Evolutionary conservation across 768 basidiomycete species (phyloP).

Genomic region (Leucosporidium yakuticum): DNA sequence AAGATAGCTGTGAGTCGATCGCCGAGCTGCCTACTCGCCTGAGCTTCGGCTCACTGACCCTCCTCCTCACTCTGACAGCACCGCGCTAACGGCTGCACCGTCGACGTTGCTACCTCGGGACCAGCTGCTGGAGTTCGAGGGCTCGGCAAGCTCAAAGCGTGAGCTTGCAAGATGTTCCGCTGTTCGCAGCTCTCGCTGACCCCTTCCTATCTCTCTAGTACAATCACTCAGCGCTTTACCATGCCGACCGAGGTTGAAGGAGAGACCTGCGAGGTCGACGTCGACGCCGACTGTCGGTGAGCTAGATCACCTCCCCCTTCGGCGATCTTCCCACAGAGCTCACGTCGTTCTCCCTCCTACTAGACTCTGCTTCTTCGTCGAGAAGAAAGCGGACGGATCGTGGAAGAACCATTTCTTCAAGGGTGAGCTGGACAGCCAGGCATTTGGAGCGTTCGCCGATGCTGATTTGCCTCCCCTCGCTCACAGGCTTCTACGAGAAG

Average conservation of each 20-base stretch:
- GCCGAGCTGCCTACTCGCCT: not conserved
- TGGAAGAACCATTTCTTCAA: conserved; percentile 40
- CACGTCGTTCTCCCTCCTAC: not conserved
- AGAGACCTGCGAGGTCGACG: conserved; percentile 37
- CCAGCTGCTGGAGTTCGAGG: conserved; percentile 28
- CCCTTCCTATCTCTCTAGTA: conserved; percentile 11
- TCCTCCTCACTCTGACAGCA: conserved; percentile 6
- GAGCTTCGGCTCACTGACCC: not conserved
- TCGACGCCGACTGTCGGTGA: conserved; percentile 32
- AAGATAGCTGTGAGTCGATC: conserved; percentile 18
- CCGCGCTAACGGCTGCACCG: conserved; percentile 37
- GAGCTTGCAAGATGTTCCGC: too few relatives aligned
- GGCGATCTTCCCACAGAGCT: too few relatives aligned
- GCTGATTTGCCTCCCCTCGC: too few relatives aligned
- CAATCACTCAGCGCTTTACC: conserved; percentile 40
- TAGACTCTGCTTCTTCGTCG: conserved; percentile 38
- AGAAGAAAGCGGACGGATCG: conserved; percentile 30
- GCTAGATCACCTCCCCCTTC: too few relatives aligned
- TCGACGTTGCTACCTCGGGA: conserved; percentile 37
- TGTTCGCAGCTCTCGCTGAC: not conserved
- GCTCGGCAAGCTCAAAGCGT: conserved; percentile 36
- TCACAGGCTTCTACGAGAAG: conserved; percentile 25
- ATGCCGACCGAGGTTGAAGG: conserved; percentile 33
- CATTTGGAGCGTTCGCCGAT: not conserved
- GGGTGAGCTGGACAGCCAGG: conserved; percentile 1